A percentile compares a stretch with the other conserved stretches of the same genome.
Evolutionary conservation across 2,329 filamentous ascomycete species (phyloP).

Genomic region (Leptoxyphium fumago): DNA sequence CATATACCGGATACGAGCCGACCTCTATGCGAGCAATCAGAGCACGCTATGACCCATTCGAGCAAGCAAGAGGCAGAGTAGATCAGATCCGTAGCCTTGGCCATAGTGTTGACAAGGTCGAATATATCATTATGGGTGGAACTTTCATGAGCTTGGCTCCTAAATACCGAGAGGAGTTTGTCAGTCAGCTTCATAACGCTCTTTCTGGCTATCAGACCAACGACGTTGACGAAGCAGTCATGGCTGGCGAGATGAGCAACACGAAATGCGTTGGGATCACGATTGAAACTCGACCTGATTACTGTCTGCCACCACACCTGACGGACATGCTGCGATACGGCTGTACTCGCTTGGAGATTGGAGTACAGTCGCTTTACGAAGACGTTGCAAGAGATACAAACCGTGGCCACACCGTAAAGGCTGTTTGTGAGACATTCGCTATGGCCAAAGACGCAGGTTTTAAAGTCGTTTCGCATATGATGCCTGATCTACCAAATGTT

Average conservation of each 20-base stretch:
- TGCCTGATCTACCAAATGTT: slow-evolving; percentile 95
- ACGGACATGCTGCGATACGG: slow-evolving; percentile 96
- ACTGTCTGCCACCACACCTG: slow-evolving; percentile 89
- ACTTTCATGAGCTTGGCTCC: slow-evolving; percentile 95
- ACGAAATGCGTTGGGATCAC: slow-evolving; percentile 98
- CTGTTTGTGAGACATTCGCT: slow-evolving; percentile 92
- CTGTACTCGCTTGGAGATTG: slow-evolving; percentile 85
- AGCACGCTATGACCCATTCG: slow-evolving; percentile 92
- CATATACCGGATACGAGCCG: slow-evolving; percentile 95
- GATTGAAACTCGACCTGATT: slow-evolving; percentile 93
- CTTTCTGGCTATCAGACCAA: slow-evolving; percentile 89
- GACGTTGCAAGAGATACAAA: slow-evolving; percentile 98
- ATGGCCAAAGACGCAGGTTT: slow-evolving; percentile 96
- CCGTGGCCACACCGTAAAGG: slow-evolving; percentile 84
- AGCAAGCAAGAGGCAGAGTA: slow-evolving; percentile 87
- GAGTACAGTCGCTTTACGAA: slow-evolving; percentile 93
- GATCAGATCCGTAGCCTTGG: slow-evolving; percentile 93
- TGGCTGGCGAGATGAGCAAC: slow-evolving; percentile 89
- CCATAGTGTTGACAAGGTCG: slow-evolving; percentile 96
- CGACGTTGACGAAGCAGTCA: slow-evolving; percentile 88
- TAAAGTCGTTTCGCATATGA: slow-evolving; percentile 99
- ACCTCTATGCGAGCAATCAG: slow-evolving; percentile 97
- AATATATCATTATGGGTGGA: slow-evolving; percentile 99
- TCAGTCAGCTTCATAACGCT: slow-evolving; percentile 90
- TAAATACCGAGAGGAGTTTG: slow-evolving; percentile 83